Evolutionary conservation across 345 rosid species (phyloP), one percentile per base, ranked within the genome.

Genomic region (Heritiera fomes): DNA sequence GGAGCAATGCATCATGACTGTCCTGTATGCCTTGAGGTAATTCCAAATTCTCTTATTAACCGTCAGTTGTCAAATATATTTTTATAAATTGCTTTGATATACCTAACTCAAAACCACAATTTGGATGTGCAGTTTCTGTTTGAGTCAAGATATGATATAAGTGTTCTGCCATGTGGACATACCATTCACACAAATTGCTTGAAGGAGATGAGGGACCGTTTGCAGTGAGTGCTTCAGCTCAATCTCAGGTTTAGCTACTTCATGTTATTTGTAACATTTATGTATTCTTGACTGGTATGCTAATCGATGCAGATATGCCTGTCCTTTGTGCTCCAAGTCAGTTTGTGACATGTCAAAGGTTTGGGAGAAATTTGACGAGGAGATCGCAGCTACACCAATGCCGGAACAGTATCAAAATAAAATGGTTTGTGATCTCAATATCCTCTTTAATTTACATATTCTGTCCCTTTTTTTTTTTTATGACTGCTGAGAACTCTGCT

Each of bases 1-100:
- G 92, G 98, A 68, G 98, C 98, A n/a, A 93, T 95, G 98, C 98
- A 95, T 81, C 98, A 91, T 28, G 93, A 93, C 59, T 95, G 98
- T 63, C 97, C 98, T 17, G 91, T 95, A 71, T 95, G 98, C 79
- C 93, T 91, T 67, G 98, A 95, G 98, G 98, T 95, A 83, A 58
- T 30, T 63, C 53, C 8, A 70, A 43, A 0, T 12, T 64, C 8
- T 50, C 50, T 23, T 40, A 38, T 12, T 64, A 38, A 10, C 32
- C 2, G 6, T n/a, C 43, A 40, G 0, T 3, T 4, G 43, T 34
- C 20, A 58, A 41, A n/a, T 58, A 1, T 20, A 0, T 7, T 34
- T 34, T 56, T 8, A 58, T 10, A 43, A 41, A 20, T 23, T 2
- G 38, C 38, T 3, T 34, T 59, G 18, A 59, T 12, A 23, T 17